Evolutionary conservation across 2,329 filamentous ascomycete genomes (phyloP).

Genomic region (Calonectria fujianensis): DNA sequence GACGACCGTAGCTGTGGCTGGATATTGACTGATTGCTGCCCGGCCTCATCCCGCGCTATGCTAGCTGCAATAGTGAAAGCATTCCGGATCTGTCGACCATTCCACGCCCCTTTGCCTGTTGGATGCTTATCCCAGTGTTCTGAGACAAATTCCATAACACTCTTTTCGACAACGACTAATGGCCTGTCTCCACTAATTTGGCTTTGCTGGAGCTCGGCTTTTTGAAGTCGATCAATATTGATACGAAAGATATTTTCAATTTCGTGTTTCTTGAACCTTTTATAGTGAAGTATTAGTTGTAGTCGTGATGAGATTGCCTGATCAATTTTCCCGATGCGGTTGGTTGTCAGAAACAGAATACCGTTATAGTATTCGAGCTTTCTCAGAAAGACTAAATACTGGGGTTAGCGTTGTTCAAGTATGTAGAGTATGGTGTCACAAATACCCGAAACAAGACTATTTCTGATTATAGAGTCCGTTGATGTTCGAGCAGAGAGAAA

Average conservation of each 20-base stretch:
- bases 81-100: constrained; percentile 35
- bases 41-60: constrained; percentile 25
- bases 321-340: constrained; percentile 35
- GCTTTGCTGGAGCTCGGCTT: too few species aligned
- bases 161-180: constrained; percentile 8
- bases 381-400: constrained; percentile 17
- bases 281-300: constrained; percentile 33
- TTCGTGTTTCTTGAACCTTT: not conserved
- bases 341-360: constrained; percentile 33
- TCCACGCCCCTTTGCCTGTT: constrained; percentile 24
- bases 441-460: constrained; percentile 22
- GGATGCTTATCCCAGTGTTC: constrained; percentile 27
- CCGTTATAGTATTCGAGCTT: constrained; percentile 37
- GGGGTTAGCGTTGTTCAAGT: not conserved
- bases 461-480: not conserved
- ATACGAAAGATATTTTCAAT: too few species aligned
- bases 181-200: not conserved
- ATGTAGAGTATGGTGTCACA: not conserved
- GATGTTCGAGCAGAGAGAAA: constrained; percentile 26
- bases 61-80: constrained; percentile 23
- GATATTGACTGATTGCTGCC: not conserved
- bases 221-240: too few species aligned
- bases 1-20: constrained; percentile 32
- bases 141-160: constrained; percentile 13
- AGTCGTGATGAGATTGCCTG: constrained; percentile 32